A percentile compares a stretch with the other conserved stretches of the same genome.
These are phyloP conservation scores for Penicillium sp. DNA, from an alignment of 2,329 filamentous ascomycete genomes.

Conservation along the genomic window DNA sequence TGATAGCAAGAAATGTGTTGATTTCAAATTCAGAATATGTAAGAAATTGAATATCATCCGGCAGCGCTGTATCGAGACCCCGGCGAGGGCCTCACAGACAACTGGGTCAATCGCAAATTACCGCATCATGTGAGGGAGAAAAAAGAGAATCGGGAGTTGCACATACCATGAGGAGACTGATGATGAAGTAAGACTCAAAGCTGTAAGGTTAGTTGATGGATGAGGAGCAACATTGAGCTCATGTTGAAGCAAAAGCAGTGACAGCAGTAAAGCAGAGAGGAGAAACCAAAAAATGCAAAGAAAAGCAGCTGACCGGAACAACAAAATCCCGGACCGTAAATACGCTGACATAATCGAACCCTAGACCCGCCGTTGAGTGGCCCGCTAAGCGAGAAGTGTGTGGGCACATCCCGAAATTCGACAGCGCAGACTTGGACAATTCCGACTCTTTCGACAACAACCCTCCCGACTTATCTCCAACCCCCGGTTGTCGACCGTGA, in stretches of 20 bases:
- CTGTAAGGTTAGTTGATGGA: constrained; percentile 1
- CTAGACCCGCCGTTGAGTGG: constrained; percentile 36
- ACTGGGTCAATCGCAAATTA: constrained; percentile 98
- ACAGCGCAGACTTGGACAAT: constrained; percentile 35
- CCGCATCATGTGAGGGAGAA: constrained; percentile 65
- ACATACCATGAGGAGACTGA: constrained; percentile 23
- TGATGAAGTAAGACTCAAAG: not conserved
- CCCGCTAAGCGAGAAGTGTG: constrained; percentile 39
- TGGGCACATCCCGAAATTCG: constrained; percentile 42
- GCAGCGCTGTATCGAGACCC: constrained; percentile 70
- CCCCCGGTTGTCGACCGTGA: constrained; percentile 41
- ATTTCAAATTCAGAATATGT: constrained; percentile 82
- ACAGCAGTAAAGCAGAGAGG: constrained; percentile 5
- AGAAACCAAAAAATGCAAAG: constrained; percentile 16
- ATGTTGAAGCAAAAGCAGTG: constrained; percentile 3
- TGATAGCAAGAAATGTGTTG: constrained; percentile 2
- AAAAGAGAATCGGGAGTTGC: constrained; percentile 5
- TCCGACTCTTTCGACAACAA: constrained; percentile 41
- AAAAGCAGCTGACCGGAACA: constrained; percentile 26
- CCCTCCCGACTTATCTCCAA: constrained; percentile 29
- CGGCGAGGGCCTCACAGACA: constrained; percentile 82
- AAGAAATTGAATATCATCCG: constrained; percentile 90
- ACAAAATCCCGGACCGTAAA: constrained; percentile 2
- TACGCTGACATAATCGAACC: constrained; percentile 27
- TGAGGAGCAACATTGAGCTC: constrained; percentile 18